Percentiles rank a stretch among this genome's conserved stretches.
These are phyloP conservation scores for Xanthoparmelia taractica DNA, from an alignment of 495 filamentous ascomycete species.

Conservation along the genomic window DNA sequence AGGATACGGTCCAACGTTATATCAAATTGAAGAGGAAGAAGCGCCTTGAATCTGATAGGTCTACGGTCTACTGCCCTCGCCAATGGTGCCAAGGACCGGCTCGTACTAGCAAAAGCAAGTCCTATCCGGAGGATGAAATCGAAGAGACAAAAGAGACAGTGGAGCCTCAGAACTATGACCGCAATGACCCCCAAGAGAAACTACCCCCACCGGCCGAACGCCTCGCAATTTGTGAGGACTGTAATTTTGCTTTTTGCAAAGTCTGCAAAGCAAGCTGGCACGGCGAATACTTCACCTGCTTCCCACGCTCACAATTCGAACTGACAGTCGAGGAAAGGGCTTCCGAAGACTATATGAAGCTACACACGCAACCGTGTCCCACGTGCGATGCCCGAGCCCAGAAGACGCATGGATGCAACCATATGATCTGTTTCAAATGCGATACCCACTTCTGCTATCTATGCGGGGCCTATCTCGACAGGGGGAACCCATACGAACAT, in stretches of 20 bases:
- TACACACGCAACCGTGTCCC: slow-evolving; percentile 83
- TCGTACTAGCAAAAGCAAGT: slow-evolving; percentile 45
- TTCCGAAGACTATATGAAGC: slow-evolving; percentile 67
- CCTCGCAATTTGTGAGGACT: slow-evolving; percentile 80
- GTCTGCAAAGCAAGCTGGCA: slow-evolving; percentile 77
- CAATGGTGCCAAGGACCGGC: slow-evolving; percentile 90
- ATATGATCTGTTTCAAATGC: slow-evolving; percentile 93
- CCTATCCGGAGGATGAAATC: slow-evolving; percentile 15
- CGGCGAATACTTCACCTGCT: slow-evolving; percentile 63
- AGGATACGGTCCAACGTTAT: slow-evolving; percentile 73
- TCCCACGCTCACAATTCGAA: slow-evolving; percentile 52
- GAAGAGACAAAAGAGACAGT: background rate
- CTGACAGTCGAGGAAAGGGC: slow-evolving; percentile 77
- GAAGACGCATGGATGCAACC: slow-evolving; percentile 93
- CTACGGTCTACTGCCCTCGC: slow-evolving; percentile 88
- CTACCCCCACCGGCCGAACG: slow-evolving; percentile 48
- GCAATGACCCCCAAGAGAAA: slow-evolving; percentile 31
- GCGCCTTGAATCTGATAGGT: slow-evolving; percentile 81
- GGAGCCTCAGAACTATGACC: slow-evolving; percentile 14
- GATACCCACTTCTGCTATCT: slow-evolving; percentile 93
- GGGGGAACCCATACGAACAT: slow-evolving; percentile 76
- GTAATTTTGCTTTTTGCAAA: slow-evolving; percentile 84
- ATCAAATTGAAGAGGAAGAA: slow-evolving; percentile 85
- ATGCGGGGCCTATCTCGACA: slow-evolving; percentile 76
- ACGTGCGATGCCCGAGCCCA: slow-evolving; percentile 78